Conservation (phyloP, 2,329 filamentous ascomycete species). For the Xylariaceae sp. region DNA sequence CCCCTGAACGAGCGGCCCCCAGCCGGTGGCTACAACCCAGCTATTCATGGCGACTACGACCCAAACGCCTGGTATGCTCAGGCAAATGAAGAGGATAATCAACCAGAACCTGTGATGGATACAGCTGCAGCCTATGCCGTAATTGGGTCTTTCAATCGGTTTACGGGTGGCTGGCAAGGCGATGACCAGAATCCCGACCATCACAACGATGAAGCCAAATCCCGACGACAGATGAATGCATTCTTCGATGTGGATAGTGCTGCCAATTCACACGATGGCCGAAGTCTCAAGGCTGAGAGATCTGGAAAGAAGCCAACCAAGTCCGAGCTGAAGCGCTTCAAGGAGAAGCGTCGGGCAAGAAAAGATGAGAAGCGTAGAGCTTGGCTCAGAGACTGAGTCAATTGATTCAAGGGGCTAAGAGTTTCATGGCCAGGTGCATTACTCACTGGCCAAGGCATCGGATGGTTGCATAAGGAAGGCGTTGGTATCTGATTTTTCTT, state of each 20-base stretch:
- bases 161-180: conserved; percentile 79
- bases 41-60: conserved; percentile 95
- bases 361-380: conserved; percentile 94
- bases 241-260: conserved; percentile 96
- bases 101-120: conserved; percentile 28
- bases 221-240: conserved; percentile 80
- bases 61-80: conserved; percentile 92
- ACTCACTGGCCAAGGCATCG: no score
- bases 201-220: conserved; percentile 85
- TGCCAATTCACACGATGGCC: conserved; percentile 84
- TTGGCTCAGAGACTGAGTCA: conserved; percentile 77
- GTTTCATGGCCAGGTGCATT: no score
- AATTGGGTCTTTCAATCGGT: conserved; percentile 81
- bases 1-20: conserved; percentile 36
- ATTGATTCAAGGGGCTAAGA: background rate
- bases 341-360: conserved; percentile 80
- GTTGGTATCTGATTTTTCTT: no score
- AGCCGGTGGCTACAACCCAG: conserved; percentile 84
- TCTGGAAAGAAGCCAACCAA: conserved; percentile 79
- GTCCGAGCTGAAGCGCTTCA: conserved; percentile 84
- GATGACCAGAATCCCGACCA: conserved; percentile 64
- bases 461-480: no score
- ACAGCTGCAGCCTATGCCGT: conserved; percentile 53
- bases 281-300: conserved; percentile 86
- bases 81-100: conserved; percentile 34